These are phyloP conservation scores for Beta vulgaris DNA, from an alignment of 148 eudicot species.

Conservation along the genomic window DNA sequence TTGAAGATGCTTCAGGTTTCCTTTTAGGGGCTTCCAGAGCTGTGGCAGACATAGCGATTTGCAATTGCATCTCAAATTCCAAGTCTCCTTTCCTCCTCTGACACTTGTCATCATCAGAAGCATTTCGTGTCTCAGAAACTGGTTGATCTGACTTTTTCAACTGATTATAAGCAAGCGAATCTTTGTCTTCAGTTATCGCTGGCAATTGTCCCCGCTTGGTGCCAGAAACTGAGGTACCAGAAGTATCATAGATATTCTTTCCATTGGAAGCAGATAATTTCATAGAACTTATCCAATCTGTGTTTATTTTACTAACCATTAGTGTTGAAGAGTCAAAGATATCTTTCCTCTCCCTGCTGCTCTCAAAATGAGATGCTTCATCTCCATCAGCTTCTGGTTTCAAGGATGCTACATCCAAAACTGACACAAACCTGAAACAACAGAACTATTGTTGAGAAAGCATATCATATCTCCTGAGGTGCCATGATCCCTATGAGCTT, in stretches of 20 bases:
- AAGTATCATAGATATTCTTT: constrained; percentile 30
- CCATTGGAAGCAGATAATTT: constrained; percentile 32
- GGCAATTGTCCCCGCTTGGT: constrained; percentile 23
- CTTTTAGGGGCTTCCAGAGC: constrained; percentile 33
- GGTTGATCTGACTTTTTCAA: constrained; percentile 25
- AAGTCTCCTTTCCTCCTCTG: constrained; percentile 78
- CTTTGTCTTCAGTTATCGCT: constrained; percentile 21
- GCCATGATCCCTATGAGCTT: neutral
- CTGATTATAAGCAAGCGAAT: constrained; percentile 23
- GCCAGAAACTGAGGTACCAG: constrained; percentile 25
- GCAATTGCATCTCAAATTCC: constrained; percentile 89
- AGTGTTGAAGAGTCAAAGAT: constrained; percentile 75
- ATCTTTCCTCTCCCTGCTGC: constrained; percentile 37
- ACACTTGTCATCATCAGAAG: constrained; percentile 31
- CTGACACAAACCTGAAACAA: constrained; percentile 74
- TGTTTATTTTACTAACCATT: constrained; percentile 64
- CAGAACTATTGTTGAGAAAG: constrained; percentile 13
- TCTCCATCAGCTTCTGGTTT: constrained; percentile 68
- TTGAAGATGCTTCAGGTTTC: constrained; percentile 22
- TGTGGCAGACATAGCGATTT: constrained; percentile 86
- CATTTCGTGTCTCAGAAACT: constrained; percentile 23
- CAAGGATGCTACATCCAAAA: constrained; percentile 79
- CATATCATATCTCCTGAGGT: neutral
- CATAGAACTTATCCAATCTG: constrained; percentile 28
- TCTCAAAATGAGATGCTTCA: constrained; percentile 28